These are phyloP conservation scores for Neurospora pannonica DNA, from an alignment of 495 filamentous ascomycete genomes.

Conservation along the genomic window DNA sequence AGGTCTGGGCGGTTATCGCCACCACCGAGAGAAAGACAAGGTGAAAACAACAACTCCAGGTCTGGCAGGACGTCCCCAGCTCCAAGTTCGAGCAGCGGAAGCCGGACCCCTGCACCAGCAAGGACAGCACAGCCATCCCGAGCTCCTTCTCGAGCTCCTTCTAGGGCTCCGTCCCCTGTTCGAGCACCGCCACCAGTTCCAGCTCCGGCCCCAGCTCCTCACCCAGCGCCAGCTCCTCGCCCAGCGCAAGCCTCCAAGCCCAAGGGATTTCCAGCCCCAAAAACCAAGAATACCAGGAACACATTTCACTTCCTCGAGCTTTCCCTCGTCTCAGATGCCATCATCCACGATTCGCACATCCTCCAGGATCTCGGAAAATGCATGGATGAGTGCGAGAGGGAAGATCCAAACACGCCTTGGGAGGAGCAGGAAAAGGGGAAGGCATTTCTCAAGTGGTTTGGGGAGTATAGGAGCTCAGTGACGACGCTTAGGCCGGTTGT, in stretches of 20 bases:
- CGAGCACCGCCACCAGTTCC: not conserved
- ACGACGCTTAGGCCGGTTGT: not conserved
- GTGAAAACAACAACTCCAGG: not conserved
- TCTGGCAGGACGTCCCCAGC: not conserved
- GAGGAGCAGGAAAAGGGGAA: not conserved
- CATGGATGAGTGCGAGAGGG: not conserved
- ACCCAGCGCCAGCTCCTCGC: not conserved
- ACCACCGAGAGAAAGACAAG: not conserved
- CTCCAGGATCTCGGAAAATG: not conserved
- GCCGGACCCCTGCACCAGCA: not conserved
- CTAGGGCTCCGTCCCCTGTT: not conserved
- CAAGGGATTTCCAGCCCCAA: not conserved
- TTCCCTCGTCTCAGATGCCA: not conserved
- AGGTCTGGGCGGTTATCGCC: not conserved
- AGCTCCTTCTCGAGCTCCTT: not conserved
- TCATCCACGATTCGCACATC: not conserved
- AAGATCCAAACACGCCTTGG: not conserved
- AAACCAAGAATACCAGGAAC: not conserved
- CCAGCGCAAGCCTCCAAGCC: not conserved
- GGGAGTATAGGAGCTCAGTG: not conserved
- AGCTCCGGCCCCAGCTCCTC: not conserved
- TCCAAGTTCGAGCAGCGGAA: not conserved
- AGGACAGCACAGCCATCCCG: not conserved
- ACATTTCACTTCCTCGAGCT: not conserved
- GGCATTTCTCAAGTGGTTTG: not conserved